These are phyloP conservation scores for Phytophthora colocasiae DNA, from an alignment of 352 stramenopile species.

Conservation along the genomic window DNA sequence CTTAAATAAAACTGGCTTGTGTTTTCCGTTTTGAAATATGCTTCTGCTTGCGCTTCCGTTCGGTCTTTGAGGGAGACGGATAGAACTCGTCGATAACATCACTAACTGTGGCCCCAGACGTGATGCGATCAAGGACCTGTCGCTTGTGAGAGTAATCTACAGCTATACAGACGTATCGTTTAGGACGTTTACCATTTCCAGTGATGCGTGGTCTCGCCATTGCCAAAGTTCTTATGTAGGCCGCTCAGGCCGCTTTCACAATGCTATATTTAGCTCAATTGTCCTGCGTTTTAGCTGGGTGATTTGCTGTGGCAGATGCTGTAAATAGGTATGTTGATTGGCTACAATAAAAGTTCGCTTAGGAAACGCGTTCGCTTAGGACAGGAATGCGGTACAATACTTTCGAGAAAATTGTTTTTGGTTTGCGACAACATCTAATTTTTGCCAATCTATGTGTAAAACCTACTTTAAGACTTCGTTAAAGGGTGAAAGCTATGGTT, in stretches of 20 bases:
- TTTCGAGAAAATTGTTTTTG: no score
- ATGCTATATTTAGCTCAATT: no score
- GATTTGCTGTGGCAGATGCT: neutral
- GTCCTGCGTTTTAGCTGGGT: no score
- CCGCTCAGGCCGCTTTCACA: neutral
- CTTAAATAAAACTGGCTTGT: neutral
- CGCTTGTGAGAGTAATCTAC: neutral
- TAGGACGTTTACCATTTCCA: neutral
- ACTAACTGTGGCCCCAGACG: neutral
- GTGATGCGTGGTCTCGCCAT: conserved; percentile 3
- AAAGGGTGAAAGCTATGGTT: no score
- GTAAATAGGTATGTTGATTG: neutral
- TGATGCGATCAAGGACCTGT: neutral
- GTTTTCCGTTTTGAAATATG: conserved; percentile 3
- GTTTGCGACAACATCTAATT: no score
- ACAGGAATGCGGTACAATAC: no score
- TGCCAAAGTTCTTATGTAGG: no score
- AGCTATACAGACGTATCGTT: neutral
- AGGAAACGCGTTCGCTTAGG: no score
- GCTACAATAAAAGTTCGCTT: neutral
- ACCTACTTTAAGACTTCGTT: no score
- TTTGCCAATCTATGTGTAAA: no score
- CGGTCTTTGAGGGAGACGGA: neutral
- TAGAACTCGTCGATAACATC: neutral
- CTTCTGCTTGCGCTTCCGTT: neutral